phyloP scores from a whole-genome alignment of 2,329 filamentous ascomycete genomes.

The Colletotrichum chrysophilum region DNA sequence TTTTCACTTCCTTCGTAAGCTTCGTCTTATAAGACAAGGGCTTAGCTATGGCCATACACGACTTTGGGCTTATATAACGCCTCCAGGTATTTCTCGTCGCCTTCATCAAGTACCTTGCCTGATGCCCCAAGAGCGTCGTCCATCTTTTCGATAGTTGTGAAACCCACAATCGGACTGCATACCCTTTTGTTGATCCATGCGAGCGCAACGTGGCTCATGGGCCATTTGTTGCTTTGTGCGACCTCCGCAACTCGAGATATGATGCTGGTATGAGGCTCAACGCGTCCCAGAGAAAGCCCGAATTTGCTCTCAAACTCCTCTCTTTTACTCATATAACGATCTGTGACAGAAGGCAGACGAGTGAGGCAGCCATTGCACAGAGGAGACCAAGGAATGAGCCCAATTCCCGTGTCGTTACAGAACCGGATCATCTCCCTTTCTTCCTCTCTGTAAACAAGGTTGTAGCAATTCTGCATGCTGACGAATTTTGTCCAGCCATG shows the following conservation, averaged over 20 bases:
- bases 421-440: background rate
- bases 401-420: background rate
- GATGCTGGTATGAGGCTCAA: conserved; percentile 15
- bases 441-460: background rate
- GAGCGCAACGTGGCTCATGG: conserved; percentile 67
- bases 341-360: background rate
- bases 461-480: conserved; percentile 3
- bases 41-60: background rate
- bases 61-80: conserved; percentile 56
- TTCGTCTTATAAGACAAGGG: too few relatives aligned
- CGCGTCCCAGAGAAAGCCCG: background rate
- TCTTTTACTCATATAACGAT: background rate
- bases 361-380: background rate
- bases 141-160: conserved; percentile 61
- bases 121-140: conserved; percentile 59
- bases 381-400: background rate
- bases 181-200: conserved; percentile 64
- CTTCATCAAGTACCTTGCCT: conserved; percentile 53
- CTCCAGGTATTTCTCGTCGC: conserved; percentile 66
- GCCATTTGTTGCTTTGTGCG: conserved; percentile 58
- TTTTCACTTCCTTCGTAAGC: too few relatives aligned
- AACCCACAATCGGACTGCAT: conserved; percentile 63
- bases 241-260: conserved; percentile 51
- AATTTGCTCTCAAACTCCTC: background rate
- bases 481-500: background rate